These are phyloP conservation scores for Wallacemonas sp. DNA, from an alignment of 208 protist genomes.

Conservation along the genomic window DNA sequence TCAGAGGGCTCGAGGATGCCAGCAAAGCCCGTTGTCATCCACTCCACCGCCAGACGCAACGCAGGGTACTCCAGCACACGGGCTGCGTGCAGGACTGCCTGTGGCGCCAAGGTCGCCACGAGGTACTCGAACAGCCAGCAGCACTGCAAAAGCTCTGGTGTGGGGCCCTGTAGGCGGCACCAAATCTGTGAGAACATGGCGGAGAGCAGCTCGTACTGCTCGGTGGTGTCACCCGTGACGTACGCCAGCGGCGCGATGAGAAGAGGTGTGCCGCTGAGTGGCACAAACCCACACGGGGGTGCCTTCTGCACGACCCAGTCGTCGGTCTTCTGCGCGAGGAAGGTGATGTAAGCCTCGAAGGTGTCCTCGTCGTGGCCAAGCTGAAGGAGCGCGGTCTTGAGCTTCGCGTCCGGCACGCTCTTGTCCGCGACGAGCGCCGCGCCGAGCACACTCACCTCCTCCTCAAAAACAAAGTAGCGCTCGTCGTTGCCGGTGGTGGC, in stretches of 20 bases:
- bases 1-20: constrained; percentile 70
- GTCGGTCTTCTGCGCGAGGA: constrained; percentile 20
- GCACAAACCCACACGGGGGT: constrained; percentile 57
- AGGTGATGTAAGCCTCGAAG: constrained; percentile 67
- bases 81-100: constrained; percentile 65
- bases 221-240: constrained; percentile 77
- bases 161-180: constrained; percentile 78
- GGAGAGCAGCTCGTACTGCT: constrained; percentile 77
- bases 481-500: constrained; percentile 73
- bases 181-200: constrained; percentile 80
- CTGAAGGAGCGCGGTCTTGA: constrained; percentile 53
- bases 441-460: constrained; percentile 60
- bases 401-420: constrained; percentile 49
- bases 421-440: constrained; percentile 67
- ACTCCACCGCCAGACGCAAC: constrained; percentile 68
- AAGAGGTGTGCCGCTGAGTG: constrained; percentile 43
- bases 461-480: constrained; percentile 82
- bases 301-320: constrained; percentile 36
- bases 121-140: constrained; percentile 79
- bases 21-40: constrained; percentile 84
- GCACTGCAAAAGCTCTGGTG: constrained; percentile 81
- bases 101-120: constrained; percentile 50
- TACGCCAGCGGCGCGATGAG: constrained; percentile 78
- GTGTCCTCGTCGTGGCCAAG: constrained; percentile 36
- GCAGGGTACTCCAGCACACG: constrained; percentile 54